These are phyloP conservation scores for Rhynchosporium agropyri DNA, from an alignment of 2,329 filamentous ascomycete genomes.

Conservation along the genomic window DNA sequence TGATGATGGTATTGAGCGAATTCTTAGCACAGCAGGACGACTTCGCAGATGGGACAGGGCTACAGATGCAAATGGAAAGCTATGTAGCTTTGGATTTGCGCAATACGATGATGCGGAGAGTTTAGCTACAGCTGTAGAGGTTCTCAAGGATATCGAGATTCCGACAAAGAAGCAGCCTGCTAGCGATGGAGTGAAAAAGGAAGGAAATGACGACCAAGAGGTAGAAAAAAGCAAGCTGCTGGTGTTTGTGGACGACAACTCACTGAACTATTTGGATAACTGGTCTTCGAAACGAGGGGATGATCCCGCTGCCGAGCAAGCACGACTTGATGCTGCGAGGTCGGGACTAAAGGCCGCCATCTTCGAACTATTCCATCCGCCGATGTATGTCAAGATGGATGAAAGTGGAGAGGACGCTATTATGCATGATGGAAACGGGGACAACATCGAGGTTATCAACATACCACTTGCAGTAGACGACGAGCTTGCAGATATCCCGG, in stretches of 20 bases:
- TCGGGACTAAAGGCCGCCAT: conserved; percentile 69
- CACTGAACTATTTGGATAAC: conserved; percentile 82
- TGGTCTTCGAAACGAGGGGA: conserved; percentile 71
- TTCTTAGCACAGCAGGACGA: conserved; percentile 76
- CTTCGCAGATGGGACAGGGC: conserved; percentile 84
- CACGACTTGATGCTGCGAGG: conserved; percentile 70
- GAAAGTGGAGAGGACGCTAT: conserved; percentile 68
- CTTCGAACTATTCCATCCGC: conserved; percentile 72
- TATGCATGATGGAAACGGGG: conserved; percentile 67
- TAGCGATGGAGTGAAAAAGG: conserved; percentile 48
- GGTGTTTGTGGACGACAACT: conserved; percentile 79
- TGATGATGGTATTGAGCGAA: conserved; percentile 76
- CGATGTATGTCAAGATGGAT: conserved; percentile 47
- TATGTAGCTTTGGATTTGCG: conserved; percentile 89
- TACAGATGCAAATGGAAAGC: conserved; percentile 74
- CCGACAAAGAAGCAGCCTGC: conserved; percentile 74
- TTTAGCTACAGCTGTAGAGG: conserved; percentile 79
- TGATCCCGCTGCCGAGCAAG: conserved; percentile 61
- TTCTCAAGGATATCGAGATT: conserved; percentile 80
- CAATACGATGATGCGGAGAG: conserved; percentile 93
- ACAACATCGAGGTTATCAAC: conserved; percentile 81
- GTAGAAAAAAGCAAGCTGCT: conserved; percentile 69
- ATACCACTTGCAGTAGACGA: conserved; percentile 88
- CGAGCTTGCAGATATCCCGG: conserved; percentile 91
- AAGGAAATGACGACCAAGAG: conserved; percentile 46